Percentiles rank a stretch among this genome's conserved stretches.
Evolutionary conservation across 768 basidiomycete genomes (phyloP).

Genomic region (Filobasidium floriforme): DNA sequence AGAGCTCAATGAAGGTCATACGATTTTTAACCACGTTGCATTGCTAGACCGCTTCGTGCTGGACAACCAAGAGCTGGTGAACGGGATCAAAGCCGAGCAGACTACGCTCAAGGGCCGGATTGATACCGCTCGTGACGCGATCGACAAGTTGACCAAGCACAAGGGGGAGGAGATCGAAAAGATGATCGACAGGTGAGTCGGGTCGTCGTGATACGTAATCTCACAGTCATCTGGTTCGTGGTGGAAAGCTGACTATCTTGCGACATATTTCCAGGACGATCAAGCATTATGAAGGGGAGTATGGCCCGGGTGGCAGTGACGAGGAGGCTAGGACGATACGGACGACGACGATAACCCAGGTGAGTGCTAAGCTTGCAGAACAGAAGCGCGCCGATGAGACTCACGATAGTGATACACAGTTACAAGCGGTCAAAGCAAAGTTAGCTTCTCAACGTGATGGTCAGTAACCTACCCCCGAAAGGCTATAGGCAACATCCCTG

Average conservation of each 20-base stretch:
- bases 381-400: too few species aligned
- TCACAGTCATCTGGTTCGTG: not conserved
- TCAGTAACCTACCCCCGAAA: not conserved
- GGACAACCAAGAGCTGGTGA: not conserved
- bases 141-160: not conserved
- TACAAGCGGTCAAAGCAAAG: slow-evolving; percentile 1
- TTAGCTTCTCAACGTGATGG: not conserved
- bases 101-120: not conserved
- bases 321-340: not conserved
- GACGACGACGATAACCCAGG: not conserved
- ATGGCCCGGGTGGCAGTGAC: not conserved
- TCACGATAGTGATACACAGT: not conserved
- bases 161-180: not conserved
- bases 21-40: not conserved
- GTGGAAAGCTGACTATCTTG: not conserved
- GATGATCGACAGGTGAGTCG: slow-evolving; percentile 4
- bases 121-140: not conserved
- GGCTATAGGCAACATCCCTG: not conserved
- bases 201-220: not conserved
- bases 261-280: not conserved
- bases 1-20: too few species aligned
- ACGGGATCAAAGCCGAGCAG: not conserved
- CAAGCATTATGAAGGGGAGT: not conserved
- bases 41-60: not conserved
- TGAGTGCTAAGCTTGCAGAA: too few species aligned